Evolutionary conservation across 768 basidiomycete genomes (phyloP).

Genomic region (Psilocybe subaeruginosa): DNA sequence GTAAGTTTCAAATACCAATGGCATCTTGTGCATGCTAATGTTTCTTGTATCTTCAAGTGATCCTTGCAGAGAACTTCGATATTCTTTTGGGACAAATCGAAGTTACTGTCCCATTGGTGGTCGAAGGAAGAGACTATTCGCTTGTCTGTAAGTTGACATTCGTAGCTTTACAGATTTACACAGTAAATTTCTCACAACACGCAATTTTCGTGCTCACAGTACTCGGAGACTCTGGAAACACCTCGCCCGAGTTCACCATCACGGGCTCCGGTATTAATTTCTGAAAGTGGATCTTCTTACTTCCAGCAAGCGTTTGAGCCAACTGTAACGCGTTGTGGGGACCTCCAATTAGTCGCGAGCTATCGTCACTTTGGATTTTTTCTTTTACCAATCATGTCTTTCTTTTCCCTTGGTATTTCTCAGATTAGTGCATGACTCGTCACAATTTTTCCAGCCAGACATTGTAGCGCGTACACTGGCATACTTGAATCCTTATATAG

Average conservation of each 20-base stretch:
- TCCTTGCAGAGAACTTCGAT: constrained; percentile 37
- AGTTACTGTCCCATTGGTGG: constrained; percentile 38
- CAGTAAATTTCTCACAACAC: no score
- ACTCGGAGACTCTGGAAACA: constrained; percentile 54
- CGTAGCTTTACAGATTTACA: neutral
- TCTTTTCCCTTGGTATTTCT: no score
- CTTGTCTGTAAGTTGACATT: constrained; percentile 38
- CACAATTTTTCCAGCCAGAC: no score
- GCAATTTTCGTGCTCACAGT: constrained; percentile 29
- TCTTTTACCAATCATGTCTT: no score
- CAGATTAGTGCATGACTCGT: no score
- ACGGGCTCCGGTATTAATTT: constrained; percentile 14
- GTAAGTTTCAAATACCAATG: constrained; percentile 16
- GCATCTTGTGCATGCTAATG: neutral
- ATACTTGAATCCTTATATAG: no score
- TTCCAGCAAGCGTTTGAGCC: neutral
- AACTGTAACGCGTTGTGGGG: no score
- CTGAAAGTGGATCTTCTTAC: neutral
- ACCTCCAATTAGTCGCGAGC: no score
- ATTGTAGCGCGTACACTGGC: no score
- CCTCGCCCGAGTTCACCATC: constrained; percentile 33
- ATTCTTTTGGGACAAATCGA: constrained; percentile 36
- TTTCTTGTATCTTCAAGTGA: constrained; percentile 14
- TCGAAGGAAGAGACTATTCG: constrained; percentile 34
- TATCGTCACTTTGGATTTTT: no score